phyloP scores from a whole-genome alignment of 371 early-diverging fungal genomes.

The Rhizopus stolonifer region DNA sequence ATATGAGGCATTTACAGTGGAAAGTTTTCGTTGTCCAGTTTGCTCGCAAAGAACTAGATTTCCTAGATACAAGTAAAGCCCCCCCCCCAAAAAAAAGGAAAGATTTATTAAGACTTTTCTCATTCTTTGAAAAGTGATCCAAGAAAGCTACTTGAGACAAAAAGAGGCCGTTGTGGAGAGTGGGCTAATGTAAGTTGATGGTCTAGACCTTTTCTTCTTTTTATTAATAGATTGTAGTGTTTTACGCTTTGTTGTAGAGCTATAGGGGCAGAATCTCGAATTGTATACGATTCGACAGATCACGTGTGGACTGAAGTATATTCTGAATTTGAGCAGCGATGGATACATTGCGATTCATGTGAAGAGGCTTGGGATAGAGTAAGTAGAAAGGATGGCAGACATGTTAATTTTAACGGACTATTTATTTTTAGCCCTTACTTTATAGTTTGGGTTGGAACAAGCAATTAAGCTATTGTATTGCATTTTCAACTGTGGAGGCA shows the following conservation, averaged over 20 bases:
- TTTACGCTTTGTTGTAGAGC: conserved; percentile 67
- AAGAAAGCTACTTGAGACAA: conserved; percentile 57
- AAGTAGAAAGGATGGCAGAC: neutral
- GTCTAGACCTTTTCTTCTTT: neutral
- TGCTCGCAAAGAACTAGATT: conserved; percentile 59
- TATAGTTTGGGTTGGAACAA: conserved; percentile 79
- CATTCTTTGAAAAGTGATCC: conserved; percentile 56
- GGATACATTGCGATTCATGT: conserved; percentile 72
- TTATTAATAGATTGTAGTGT: conserved; percentile 28
- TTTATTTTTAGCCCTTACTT: conserved; percentile 44
- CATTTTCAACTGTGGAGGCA: conserved; percentile 55
- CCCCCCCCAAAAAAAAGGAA: too few species aligned
- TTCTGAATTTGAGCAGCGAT: conserved; percentile 55
- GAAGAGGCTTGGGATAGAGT: conserved; percentile 64
- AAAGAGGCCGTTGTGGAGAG: conserved; percentile 75
- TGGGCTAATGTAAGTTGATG: conserved; percentile 65
- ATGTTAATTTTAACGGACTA: neutral
- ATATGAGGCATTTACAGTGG: conserved; percentile 59
- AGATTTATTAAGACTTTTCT: too few species aligned
- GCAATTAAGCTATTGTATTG: conserved; percentile 60
- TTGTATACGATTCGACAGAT: conserved; percentile 61
- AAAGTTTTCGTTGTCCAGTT: conserved; percentile 51
- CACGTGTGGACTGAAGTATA: conserved; percentile 77
- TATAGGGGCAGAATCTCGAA: conserved; percentile 65
- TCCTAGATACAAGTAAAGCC: conserved; percentile 71